Evolutionary conservation across 2,329 filamentous ascomycete genomes (phyloP), one percentile per base, ranked within the genome.

Genomic region (Rhytidhysteron rufulum): DNA sequence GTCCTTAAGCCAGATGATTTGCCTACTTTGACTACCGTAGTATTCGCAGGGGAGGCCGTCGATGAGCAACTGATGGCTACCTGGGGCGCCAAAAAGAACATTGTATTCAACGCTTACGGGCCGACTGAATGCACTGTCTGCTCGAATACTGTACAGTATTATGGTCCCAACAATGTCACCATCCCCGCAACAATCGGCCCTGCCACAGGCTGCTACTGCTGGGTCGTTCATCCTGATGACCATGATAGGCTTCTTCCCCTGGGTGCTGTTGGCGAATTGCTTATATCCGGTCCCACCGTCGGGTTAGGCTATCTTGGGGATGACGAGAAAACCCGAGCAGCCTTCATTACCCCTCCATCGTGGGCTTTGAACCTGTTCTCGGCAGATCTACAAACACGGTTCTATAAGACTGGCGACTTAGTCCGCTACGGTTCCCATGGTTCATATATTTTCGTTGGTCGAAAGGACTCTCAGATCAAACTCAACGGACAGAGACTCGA

Each of bases 401-500:
- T 43, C 40, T 52, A 50, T 40, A 42, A 43, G 27, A 47, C 34
- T 11, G 49, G 49, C 8, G 49, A 52, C 31, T 40, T 52, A n/a
- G 50, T 43, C 10, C 30, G 41, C n/a, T 36, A 44, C 30, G 41
- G 44, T 29, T 37, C 38, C 7, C 39, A 51, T 41, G 49, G 52
- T 21, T 39, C 24, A 17, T 42, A 50, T n/a, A 42, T 38, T 4
- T 51, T 45, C 34, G 21, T 51, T 6, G 52, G 50, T n/a, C 50
- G 52, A 1, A 40, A 41, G 6, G 52, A 55, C 32, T 37, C 41
- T n/a, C 52, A 55, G 31, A 43, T 55, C 34, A 53, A 54, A 41
- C 54, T 70, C 34, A 62, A 64, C 15, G 67, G 67, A 5, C 62
- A 65, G 41, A 60, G 67, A 1, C 57, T 69, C 31, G 66, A 70